Base-by-base conservation (phyloP, 2,329 filamentous ascomycete species). In the Sporothrix inflata region DNA sequence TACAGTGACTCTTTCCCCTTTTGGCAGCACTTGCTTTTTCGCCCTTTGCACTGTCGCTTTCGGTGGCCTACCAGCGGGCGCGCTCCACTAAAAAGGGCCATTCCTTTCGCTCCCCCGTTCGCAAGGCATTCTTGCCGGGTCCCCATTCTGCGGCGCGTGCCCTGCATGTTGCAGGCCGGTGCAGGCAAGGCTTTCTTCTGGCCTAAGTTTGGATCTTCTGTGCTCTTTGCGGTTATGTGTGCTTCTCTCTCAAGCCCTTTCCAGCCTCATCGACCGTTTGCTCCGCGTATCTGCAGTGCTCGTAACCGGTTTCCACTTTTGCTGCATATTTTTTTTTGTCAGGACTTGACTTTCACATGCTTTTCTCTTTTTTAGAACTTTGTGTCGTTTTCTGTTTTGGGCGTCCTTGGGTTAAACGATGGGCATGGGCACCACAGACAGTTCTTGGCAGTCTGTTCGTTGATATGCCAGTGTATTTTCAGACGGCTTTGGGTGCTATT, bases 51-150 rank as follows among this genome's bases (percentile, higher is more conserved):
- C 19, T 7, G 11, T 53, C 19, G 49, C n/a, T 27, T 8, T 53
- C 21, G 49, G 21, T 21, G 49, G 21, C 49, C 49, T 53, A 53
- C 2, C 40, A 47, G 61, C 61, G 61, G 61, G 12, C 30, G 21
- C n/a, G 57, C 24, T 47, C 61, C 63, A 49, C 63, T 30, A 49
- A 66, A 49, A 63, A 30, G 9, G 63, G 42, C 67, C 30, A 61
- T 63, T n/a, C n/a, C 14, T 11, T 38, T 55, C 34, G 24, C 6
- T 24, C 21, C 49, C 34, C 21, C 30, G 34, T 57, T 57, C 66
- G 47, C 63, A 71, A 67, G 70, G 70, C 70, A 49, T 71, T 71
- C 40, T 68, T 61, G 38, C 53, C 61, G 16, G 49, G 21, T 21
- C 60, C 16, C 49, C 47, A 34, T 70, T 21, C 68, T 57, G 24